Evolutionary conservation across 2,329 filamentous ascomycete genomes (phyloP).

Genomic region (Pseudofabraea citricarpa): DNA sequence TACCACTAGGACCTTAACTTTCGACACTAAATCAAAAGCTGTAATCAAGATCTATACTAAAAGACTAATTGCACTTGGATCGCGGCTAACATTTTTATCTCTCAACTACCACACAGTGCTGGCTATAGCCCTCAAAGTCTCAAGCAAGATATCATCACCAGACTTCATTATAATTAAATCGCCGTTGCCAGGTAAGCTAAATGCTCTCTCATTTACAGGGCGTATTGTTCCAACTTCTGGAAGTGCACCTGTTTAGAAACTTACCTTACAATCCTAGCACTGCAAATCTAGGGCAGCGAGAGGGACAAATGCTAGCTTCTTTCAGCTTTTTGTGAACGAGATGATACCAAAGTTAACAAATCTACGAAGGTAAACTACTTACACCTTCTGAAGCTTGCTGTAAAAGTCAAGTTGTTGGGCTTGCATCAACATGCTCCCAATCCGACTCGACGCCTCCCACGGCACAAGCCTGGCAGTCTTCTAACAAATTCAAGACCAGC

Average conservation of each 20-base stretch:
- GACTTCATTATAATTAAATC: not conserved
- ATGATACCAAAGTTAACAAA: not conserved
- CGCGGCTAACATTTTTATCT: no score
- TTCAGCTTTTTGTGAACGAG: not conserved
- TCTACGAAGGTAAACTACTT: slow-evolving; percentile 7
- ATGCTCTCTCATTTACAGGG: not conserved
- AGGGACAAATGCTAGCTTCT: slow-evolving; percentile 36
- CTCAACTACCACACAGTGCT: not conserved
- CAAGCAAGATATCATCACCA: not conserved
- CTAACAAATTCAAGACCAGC: slow-evolving; percentile 38
- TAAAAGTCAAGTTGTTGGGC: slow-evolving; percentile 32
- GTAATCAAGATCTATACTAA: no score
- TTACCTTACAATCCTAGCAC: slow-evolving; percentile 21
- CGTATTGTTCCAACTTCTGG: slow-evolving; percentile 41
- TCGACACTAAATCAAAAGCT: no score
- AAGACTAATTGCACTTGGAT: no score
- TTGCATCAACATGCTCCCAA: slow-evolving; percentile 36
- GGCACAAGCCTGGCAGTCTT: slow-evolving; percentile 33
- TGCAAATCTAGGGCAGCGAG: slow-evolving; percentile 27
- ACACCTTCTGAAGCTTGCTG: slow-evolving; percentile 16
- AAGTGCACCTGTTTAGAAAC: slow-evolving; percentile 33
- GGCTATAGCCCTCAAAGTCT: not conserved
- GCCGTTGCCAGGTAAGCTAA: not conserved
- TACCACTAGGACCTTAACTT: no score
- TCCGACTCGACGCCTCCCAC: slow-evolving; percentile 30